Conservation (phyloP, 495 filamentous ascomycete genomes). For the Lasiosphaeria ovina region DNA sequence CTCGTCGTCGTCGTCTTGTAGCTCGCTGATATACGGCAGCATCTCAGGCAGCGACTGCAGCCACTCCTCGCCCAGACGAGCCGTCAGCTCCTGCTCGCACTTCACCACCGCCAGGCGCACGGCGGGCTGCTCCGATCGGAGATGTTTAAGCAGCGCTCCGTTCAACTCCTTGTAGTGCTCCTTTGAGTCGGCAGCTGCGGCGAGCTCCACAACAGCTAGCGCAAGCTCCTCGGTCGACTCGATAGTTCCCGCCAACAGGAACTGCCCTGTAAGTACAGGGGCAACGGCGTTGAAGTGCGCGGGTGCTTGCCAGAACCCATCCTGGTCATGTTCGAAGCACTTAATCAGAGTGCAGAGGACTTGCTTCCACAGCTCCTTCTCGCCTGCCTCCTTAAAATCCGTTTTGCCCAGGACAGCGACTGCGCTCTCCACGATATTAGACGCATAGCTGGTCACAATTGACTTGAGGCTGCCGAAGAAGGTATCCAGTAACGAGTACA, state of each 20-base stretch:
- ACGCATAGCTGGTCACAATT: slow-evolving; percentile 86
- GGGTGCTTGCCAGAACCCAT: slow-evolving; percentile 88
- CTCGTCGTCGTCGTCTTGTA: slow-evolving; percentile 96
- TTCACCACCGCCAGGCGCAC: slow-evolving; percentile 75
- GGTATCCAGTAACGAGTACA: slow-evolving; percentile 74
- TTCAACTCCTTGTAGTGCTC: slow-evolving; percentile 91
- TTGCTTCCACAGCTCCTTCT: slow-evolving; percentile 57
- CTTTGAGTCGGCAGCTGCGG: slow-evolving; percentile 70
- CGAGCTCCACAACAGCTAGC: slow-evolving; percentile 70
- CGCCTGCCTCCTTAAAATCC: slow-evolving; percentile 48
- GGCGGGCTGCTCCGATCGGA: slow-evolving; percentile 65
- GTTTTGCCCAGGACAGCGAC: slow-evolving; percentile 58
- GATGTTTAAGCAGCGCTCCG: slow-evolving; percentile 64
- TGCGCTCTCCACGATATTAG: slow-evolving; percentile 74
- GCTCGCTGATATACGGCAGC: slow-evolving; percentile 87
- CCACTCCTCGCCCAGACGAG: slow-evolving; percentile 87
- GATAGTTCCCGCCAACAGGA: slow-evolving; percentile 53
- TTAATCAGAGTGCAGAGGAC: slow-evolving; percentile 67
- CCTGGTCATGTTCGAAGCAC: slow-evolving; percentile 74
- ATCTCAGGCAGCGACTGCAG: slow-evolving; percentile 85
- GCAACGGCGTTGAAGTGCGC: slow-evolving; percentile 73
- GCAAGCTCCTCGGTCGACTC: slow-evolving; percentile 42
- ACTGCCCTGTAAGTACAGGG: slow-evolving; percentile 64
- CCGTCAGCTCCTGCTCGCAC: slow-evolving; percentile 73
- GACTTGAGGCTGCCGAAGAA: slow-evolving; percentile 88